These are phyloP conservation scores for Exophiala sp. DNA, from an alignment of 2,329 filamentous ascomycete species.

Conservation along the genomic window DNA sequence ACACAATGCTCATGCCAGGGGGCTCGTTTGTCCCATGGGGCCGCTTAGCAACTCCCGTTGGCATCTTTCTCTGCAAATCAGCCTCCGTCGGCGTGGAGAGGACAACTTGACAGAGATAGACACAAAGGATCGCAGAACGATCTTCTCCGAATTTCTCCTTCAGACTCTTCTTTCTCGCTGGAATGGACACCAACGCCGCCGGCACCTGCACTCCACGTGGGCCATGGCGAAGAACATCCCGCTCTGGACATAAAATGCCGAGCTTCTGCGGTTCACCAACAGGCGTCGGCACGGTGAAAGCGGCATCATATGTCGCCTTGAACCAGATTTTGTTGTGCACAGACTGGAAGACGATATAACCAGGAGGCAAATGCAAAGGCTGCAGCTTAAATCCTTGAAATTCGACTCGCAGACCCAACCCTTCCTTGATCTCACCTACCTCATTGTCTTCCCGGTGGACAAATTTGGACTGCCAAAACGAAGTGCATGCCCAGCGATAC, in stretches of 20 bases:
- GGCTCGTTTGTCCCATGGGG: conserved; percentile 5
- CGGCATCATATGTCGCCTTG: conserved; percentile 4
- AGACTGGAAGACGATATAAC: conserved; percentile 5
- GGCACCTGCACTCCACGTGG: conserved; percentile 4
- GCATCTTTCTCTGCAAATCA: background rate
- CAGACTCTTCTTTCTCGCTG: conserved; percentile 3
- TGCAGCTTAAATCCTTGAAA: conserved; percentile 9
- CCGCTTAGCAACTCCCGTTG: background rate
- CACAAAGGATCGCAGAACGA: background rate
- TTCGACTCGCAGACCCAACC: conserved; percentile 2
- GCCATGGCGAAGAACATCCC: conserved; percentile 1
- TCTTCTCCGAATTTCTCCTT: conserved; percentile 6
- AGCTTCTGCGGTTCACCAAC: background rate
- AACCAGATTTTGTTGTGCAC: conserved; percentile 7
- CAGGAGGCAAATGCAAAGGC: background rate
- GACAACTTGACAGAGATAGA: conserved; percentile 5
- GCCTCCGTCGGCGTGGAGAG: conserved; percentile 4
- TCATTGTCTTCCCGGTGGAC: background rate
- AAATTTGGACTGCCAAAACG: conserved; percentile 10
- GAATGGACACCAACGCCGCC: conserved; percentile 4
- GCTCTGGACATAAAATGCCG: conserved; percentile 5
- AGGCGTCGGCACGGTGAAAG: background rate
- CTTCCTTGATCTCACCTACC: conserved; percentile 1
- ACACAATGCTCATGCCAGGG: conserved; percentile 4
- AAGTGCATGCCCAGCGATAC: conserved; percentile 9